Base-by-base conservation (phyloP, 352 stramenopile species). In the Blastocystis hominis region DNA sequence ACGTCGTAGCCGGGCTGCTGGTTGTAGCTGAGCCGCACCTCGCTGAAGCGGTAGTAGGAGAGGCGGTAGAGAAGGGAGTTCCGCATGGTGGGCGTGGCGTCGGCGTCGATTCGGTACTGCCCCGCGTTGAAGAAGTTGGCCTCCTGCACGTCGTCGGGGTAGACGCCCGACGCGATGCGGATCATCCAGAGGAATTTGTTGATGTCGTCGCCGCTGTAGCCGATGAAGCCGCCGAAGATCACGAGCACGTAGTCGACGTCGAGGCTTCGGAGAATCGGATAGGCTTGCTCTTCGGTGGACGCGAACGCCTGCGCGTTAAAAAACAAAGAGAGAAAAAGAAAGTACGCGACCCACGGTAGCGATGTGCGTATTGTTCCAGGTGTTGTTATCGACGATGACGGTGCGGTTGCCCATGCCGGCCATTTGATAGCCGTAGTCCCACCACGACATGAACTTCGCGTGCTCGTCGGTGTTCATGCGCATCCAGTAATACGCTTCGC, bases 351-450 rank as follows among this genome's bases (percentile, higher is more conserved):
- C 95, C 13, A 97, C 93, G 0, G 94, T 97, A 47, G 95, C 95
- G 89, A 98, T 98, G 89, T 98, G 95, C 47, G 94, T 97, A 89
- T 97, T 96, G 90, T 98, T 98, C 95, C 95, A 98, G 69, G 95
- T 98, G 88, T 98, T 98, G 90, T 97, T 97, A 90, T 98, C 95
- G 1, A 97, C 95, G 2, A 94, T 90, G 20, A 92, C 91, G 15
- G 91, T 93, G 15, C 91, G 89, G 87, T 93, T 94, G 40, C 92
- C 94, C 92, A 97, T 96, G 68, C 91, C 93, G 75, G 92, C 93
- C 91, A 96, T 96, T 90, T 97, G 93, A 88, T 95, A 96, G 61
- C 93, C 93, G 88, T 95, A 96, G 90, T 95, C 93, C 93, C 93
- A 95, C 63, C 63, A 88, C 15, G 40, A 64, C 44, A 88, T 47